Percentiles rank a stretch among this genome's conserved stretches.
Conservation (phyloP, 768 basidiomycete genomes). For the Imleria badia region DNA sequence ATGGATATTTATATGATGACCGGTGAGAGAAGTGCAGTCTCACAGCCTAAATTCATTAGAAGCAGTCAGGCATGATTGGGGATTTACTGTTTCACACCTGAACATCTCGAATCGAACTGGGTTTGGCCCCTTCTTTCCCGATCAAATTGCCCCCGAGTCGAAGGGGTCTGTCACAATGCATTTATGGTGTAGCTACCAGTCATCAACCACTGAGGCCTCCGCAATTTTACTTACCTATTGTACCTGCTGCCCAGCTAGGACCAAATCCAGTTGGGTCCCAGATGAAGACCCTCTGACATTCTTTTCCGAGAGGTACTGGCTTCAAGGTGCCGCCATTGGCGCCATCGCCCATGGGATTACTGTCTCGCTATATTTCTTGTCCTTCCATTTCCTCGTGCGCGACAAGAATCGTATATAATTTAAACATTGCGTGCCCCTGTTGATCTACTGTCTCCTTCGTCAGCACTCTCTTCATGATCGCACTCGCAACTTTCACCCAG, state of each 20-base stretch:
- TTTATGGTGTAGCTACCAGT: not conserved
- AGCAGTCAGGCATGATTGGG: not conserved
- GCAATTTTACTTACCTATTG: not conserved
- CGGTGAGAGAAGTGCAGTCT: too few relatives aligned
- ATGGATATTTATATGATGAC: too few relatives aligned
- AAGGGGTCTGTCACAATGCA: too few relatives aligned
- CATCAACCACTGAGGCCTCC: not conserved
- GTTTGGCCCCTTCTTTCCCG: too few relatives aligned
- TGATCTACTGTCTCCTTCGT: conserved; percentile 6
- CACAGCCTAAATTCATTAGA: not conserved
- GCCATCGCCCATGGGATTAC: conserved; percentile 10
- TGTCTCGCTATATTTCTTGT: conserved; percentile 3
- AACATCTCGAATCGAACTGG: too few relatives aligned
- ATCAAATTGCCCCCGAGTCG: too few relatives aligned
- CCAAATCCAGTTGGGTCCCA: conserved; percentile 20
- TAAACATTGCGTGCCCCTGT: conserved; percentile 1
- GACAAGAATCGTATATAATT: not conserved
- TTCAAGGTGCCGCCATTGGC: conserved; percentile 14
- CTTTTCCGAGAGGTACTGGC: conserved; percentile 21
- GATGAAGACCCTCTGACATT: conserved; percentile 8
- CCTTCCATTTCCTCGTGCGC: conserved; percentile 8
- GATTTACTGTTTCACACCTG: too few relatives aligned
- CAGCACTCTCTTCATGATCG: conserved; percentile 17
- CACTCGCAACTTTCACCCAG: conserved; percentile 22
- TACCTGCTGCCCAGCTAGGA: not conserved